Evolutionary conservation across 1,284 basidiomycete species (phyloP).

Genomic region (Malassezia psittaci): DNA sequence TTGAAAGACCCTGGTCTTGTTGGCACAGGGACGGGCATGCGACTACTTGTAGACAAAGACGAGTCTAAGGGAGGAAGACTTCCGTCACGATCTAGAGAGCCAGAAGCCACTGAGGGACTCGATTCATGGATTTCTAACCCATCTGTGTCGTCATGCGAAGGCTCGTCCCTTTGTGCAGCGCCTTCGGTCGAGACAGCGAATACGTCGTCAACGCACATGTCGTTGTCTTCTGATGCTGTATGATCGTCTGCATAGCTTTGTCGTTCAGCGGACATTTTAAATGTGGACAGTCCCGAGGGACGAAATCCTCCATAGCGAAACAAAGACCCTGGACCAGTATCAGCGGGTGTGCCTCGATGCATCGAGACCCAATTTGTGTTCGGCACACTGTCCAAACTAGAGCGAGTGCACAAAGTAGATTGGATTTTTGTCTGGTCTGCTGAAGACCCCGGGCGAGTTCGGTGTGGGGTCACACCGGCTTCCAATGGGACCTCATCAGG

Average conservation of each 20-base stretch:
- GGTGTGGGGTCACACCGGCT: background rate
- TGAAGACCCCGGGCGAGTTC: background rate
- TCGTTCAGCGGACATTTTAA: conserved; percentile 15
- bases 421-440: background rate
- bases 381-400: background rate
- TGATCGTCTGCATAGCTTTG: background rate
- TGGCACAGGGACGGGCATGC: background rate
- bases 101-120: conserved; percentile 25
- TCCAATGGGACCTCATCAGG: conserved; percentile 27
- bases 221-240: conserved; percentile 2
- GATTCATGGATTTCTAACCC: conserved; percentile 1
- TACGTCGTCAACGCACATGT: conserved; percentile 29
- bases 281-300: conserved; percentile 3
- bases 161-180: conserved; percentile 20
- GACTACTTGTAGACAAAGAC: background rate
- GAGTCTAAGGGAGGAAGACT: conserved; percentile 5
- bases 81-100: conserved; percentile 22
- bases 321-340: background rate
- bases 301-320: conserved; percentile 8
- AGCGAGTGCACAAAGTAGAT: background rate
- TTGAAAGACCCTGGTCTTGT: background rate
- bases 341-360: background rate
- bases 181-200: conserved; percentile 20
- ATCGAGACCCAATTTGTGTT: background rate
- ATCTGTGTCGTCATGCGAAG: conserved; percentile 10